Evolutionary conservation across 2,329 filamentous ascomycete species (phyloP).

Genomic region (Hypocreales sp.): DNA sequence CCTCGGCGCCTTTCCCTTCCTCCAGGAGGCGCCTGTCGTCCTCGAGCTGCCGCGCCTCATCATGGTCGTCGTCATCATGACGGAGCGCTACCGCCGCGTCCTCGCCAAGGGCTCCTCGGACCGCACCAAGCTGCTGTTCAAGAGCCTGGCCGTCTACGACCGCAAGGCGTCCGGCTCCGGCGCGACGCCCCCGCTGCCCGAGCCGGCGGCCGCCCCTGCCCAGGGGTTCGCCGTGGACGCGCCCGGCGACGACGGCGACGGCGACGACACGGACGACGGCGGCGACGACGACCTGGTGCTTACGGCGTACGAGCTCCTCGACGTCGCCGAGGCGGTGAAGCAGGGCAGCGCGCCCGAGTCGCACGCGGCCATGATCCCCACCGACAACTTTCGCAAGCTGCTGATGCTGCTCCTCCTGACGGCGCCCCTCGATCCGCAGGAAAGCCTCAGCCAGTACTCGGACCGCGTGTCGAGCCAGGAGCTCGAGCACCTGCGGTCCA

Average conservation of each 20-base stretch:
- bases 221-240: slow-evolving; percentile 31
- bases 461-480: slow-evolving; percentile 38
- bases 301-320: slow-evolving; percentile 52
- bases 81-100: slow-evolving; percentile 50
- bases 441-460: slow-evolving; percentile 46
- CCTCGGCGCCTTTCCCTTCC: slow-evolving; percentile 58
- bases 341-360: slow-evolving; percentile 33
- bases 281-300: slow-evolving; percentile 50
- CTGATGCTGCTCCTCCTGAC: slow-evolving; percentile 54
- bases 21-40: slow-evolving; percentile 53
- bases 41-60: slow-evolving; percentile 55
- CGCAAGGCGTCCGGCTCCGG: slow-evolving; percentile 28
- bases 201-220: slow-evolving; percentile 5
- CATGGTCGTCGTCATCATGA: slow-evolving; percentile 59
- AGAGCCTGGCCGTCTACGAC: slow-evolving; percentile 58
- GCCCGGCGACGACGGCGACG: slow-evolving; percentile 21
- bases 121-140: slow-evolving; percentile 51
- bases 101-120: slow-evolving; percentile 41
- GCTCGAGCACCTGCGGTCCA: slow-evolving; percentile 40
- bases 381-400: slow-evolving; percentile 56
- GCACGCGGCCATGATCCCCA: slow-evolving; percentile 53
- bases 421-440: slow-evolving; percentile 48
- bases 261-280: slow-evolving; percentile 27
- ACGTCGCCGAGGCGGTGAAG: slow-evolving; percentile 45
- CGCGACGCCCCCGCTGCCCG: slow-evolving; percentile 1